Base-by-base conservation (phyloP, 148 eudicot genomes). In the Cornus suecica region DNA sequence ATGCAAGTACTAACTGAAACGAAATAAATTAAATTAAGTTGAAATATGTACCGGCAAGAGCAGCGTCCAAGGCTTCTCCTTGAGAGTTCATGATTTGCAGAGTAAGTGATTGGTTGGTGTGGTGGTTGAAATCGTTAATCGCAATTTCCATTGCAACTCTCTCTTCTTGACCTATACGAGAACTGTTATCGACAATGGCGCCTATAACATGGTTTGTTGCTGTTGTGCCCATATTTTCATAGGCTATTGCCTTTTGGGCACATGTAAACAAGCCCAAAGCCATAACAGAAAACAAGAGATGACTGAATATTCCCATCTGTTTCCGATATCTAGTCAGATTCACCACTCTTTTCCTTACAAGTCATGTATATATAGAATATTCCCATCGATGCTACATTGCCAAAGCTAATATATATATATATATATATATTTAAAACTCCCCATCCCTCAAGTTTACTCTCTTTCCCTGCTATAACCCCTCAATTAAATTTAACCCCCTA, bases 31-130 rank as follows among this genome's bases (percentile, higher is more conserved):
- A n/a, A n/a, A n/a, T n/a, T n/a, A n/a, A n/a, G n/a, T n/a, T n/a
- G n/a, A n/a, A n/a, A n/a, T n/a, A n/a, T n/a, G n/a, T n/a, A 74
- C 76, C 68, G 24, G 76, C 76, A 63, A 41, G 66, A 63, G 69
- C 76, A 63, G 76, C 76, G 7, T 22, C 16, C 7, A 64, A 10
- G 26, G 76, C 34, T 22, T 74, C 54, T 23, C 68, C 54, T 3
- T 30, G 58, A 41, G 76, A 63, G 69, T 74, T 25, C 0, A 2
- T 42, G 1, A 63, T 25, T 10, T 64, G 54, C 31, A 74, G 51
- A 64, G 26, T 45, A 32, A 61, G 18, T 25, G 14, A 26, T 22
- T 37, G 56, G 18, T 74, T 34, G 69, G 68, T 74, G 54, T 63
- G 3, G 24, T 9, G 24, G 68, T 16, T 14, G 32, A 74, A 74